phyloP scores from a whole-genome alignment of 129 eudicot species.

The Tanacetum coccineum region DNA sequence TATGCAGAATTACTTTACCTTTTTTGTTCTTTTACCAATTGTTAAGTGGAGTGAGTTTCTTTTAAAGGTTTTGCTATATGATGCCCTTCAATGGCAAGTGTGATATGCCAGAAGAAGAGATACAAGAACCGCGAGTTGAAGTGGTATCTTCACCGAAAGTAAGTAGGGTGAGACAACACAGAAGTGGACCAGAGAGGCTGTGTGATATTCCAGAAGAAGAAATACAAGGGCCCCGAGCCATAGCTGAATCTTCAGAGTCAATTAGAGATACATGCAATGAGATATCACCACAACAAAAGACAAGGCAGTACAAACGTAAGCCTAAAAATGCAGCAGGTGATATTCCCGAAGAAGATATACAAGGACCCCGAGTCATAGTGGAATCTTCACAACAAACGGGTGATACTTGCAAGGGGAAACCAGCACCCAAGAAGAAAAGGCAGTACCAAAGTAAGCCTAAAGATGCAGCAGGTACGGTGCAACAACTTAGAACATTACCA shows the following conservation, averaged over 20 bases:
- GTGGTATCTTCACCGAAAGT: background rate
- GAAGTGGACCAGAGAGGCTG: no score
- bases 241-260: no score
- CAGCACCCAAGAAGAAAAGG: background rate
- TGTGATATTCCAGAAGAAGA: background rate
- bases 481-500: no score
- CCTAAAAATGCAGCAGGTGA: no score
- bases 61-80: slow-evolving; percentile 2
- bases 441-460: no score
- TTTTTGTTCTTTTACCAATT: no score
- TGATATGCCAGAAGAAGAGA: background rate
- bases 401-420: background rate
- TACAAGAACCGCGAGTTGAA: background rate
- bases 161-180: background rate
- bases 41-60: no score
- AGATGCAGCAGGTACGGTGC: no score
- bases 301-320: background rate
- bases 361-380: no score
- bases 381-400: no score
- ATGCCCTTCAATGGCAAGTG: background rate
- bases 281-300: background rate
- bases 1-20: no score
- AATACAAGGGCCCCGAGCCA: no score
- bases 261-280: background rate
- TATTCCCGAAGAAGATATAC: background rate